Evolutionary conservation across 257 asterid species (phyloP).

Genomic region (Nicotiana tabacum): DNA sequence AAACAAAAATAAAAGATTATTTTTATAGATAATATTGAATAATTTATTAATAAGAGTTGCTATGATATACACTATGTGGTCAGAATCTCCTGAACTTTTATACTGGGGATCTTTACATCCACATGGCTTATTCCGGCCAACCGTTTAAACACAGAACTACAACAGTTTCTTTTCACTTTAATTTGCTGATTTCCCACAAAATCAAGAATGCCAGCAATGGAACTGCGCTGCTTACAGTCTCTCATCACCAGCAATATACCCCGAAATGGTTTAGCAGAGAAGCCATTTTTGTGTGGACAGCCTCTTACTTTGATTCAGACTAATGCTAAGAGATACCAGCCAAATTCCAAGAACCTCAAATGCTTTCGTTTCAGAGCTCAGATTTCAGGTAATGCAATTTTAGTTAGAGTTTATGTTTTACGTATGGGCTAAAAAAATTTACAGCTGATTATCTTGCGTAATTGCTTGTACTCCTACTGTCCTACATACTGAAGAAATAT

Average conservation of each 20-base stretch:
- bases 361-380: constrained; percentile 41
- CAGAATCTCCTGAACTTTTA: not conserved
- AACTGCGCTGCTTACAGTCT: constrained; percentile 44
- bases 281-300: constrained; percentile 44
- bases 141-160: not conserved
- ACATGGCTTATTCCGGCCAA: not conserved
- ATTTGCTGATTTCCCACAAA: not conserved
- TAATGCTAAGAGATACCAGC: constrained; percentile 26
- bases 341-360: constrained; percentile 25
- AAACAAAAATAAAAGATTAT: not conserved
- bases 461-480: not conserved
- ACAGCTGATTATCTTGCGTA: not conserved
- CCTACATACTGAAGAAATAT: not conserved
- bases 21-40: not conserved
- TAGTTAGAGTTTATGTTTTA: no score
- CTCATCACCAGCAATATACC: constrained; percentile 45
- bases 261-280: constrained; percentile 34
- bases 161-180: not conserved
- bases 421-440: not conserved
- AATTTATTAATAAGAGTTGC: not conserved
- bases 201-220: constrained; percentile 25
- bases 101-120: not conserved
- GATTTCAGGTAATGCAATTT: constrained; percentile 40
- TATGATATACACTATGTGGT: constrained; percentile 1
- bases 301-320: constrained; percentile 20